These are phyloP conservation scores for Tricholoma matsutake DNA, from an alignment of 768 basidiomycete genomes.

Conservation along the genomic window DNA sequence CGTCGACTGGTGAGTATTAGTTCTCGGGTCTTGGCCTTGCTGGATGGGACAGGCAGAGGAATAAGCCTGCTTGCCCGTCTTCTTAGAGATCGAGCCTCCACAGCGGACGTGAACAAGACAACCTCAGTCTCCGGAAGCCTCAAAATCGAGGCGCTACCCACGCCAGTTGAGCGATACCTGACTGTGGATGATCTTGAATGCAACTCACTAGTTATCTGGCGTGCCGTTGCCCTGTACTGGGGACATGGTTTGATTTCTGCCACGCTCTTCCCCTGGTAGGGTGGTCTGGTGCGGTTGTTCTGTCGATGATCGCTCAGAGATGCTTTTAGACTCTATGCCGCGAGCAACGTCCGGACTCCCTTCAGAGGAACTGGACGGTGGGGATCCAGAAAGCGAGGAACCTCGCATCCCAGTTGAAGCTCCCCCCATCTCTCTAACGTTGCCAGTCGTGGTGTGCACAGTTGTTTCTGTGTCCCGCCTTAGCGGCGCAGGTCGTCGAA, in stretches of 20 bases:
- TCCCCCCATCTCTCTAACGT: slow-evolving; percentile 18
- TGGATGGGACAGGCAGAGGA: slow-evolving; percentile 44
- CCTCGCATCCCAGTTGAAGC: slow-evolving; percentile 15
- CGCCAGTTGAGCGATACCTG: neutral
- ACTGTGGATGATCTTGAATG: neutral
- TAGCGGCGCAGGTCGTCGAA: slow-evolving; percentile 7
- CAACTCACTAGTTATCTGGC: slow-evolving; percentile 44
- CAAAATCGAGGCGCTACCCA: slow-evolving; percentile 34
- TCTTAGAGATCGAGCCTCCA: slow-evolving; percentile 52
- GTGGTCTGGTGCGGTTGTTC: neutral
- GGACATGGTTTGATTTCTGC: slow-evolving; percentile 51
- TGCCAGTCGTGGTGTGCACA: neutral
- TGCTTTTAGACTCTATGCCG: slow-evolving; percentile 29
- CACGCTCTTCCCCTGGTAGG: slow-evolving; percentile 36
- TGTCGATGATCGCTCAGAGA: slow-evolving; percentile 1
- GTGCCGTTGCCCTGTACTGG: slow-evolving; percentile 50
- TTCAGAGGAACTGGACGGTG: slow-evolving; percentile 45
- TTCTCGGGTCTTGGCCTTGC: slow-evolving; percentile 50
- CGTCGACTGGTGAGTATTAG: slow-evolving; percentile 56
- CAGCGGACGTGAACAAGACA: slow-evolving; percentile 48
- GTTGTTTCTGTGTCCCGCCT: slow-evolving; percentile 6
- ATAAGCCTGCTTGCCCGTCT: slow-evolving; percentile 58
- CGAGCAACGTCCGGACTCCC: slow-evolving; percentile 34
- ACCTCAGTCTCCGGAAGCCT: slow-evolving; percentile 39
- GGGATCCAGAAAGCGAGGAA: slow-evolving; percentile 25